Percentiles rank a stretch among this genome's conserved stretches.
These are phyloP conservation scores for Cymbidium sinense DNA, from an alignment of 106 monocot species.

Conservation along the genomic window DNA sequence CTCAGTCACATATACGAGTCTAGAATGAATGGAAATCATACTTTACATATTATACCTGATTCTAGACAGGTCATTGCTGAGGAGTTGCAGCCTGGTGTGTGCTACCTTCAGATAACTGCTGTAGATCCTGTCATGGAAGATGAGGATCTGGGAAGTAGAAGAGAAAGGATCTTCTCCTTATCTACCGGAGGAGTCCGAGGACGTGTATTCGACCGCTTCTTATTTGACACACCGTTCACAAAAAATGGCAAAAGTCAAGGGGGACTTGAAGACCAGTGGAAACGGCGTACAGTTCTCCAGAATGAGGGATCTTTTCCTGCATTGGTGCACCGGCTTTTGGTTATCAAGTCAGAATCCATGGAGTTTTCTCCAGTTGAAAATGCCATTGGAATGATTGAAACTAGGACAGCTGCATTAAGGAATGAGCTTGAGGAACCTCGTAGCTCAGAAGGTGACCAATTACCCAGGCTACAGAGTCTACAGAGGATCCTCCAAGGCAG, in stretches of 20 bases:
- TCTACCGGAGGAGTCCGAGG: constrained; percentile 73
- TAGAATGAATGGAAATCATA: constrained; percentile 72
- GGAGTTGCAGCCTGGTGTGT: constrained; percentile 87
- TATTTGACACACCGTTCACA: constrained; percentile 97
- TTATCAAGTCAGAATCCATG: constrained; percentile 76
- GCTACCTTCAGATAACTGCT: constrained; percentile 97
- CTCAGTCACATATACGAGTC: constrained; percentile 86
- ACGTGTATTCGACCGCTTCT: constrained; percentile 86
- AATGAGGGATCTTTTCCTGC: constrained; percentile 97
- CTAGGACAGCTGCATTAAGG: constrained; percentile 86
- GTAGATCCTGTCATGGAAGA: constrained; percentile 99
- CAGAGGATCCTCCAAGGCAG: constrained; percentile 99
- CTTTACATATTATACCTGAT: constrained; percentile 92
- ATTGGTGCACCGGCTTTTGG: constrained; percentile 82
- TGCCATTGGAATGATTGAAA: constrained; percentile 99
- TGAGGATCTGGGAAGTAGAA: constrained; percentile 85
- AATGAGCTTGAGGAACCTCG: constrained; percentile 98
- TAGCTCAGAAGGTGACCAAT: constrained; percentile 92
- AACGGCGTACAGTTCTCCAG: constrained; percentile 83
- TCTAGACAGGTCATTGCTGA: constrained; percentile 97
- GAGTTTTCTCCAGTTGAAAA: constrained; percentile 99
- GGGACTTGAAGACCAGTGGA: constrained; percentile 98
- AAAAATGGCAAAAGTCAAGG: constrained; percentile 98
- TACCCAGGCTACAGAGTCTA: constrained; percentile 87
- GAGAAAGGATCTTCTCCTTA: constrained; percentile 82